Evolutionary conservation across 2,329 filamentous ascomycete genomes (phyloP).

Genomic region (Epicoccum nigrum): DNA sequence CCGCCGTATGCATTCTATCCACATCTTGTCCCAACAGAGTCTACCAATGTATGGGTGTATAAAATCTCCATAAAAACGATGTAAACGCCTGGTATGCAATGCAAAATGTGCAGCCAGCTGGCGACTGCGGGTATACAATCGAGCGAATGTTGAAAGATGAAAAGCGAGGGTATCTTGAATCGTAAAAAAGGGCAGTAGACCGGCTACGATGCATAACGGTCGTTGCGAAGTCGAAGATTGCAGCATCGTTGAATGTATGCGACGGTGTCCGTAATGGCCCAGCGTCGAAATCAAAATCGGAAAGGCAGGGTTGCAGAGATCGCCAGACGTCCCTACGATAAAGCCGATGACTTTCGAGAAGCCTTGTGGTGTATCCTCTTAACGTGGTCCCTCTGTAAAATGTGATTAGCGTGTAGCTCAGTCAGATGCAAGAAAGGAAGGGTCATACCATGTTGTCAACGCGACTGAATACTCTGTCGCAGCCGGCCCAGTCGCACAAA

Average conservation of each 20-base stretch:
- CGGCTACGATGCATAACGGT: constrained; percentile 17
- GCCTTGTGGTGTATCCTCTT: constrained; percentile 50
- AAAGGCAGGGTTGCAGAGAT: neutral
- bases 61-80: constrained; percentile 22
- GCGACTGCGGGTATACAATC: constrained; percentile 21
- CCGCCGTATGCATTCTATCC: constrained; percentile 31
- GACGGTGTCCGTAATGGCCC: neutral
- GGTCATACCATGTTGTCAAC: constrained; percentile 65
- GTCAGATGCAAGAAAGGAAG: neutral
- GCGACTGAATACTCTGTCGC: constrained; percentile 64
- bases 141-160: constrained; percentile 19
- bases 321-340: constrained; percentile 13
- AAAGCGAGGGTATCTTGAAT: constrained; percentile 38
- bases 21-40: constrained; percentile 29
- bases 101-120: constrained; percentile 16
- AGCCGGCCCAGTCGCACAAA: constrained; percentile 63
- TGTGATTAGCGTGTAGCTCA: constrained; percentile 23
- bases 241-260: neutral
- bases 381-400: constrained; percentile 47
- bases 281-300: neutral
- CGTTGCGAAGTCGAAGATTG: constrained; percentile 6
- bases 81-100: constrained; percentile 33
- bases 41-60: constrained; percentile 19
- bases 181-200: constrained; percentile 28
- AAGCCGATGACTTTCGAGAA: constrained; percentile 33